Evolutionary conservation across 139 green algal genomes (phyloP).

Genomic region (Zygnema cylindricum): DNA sequence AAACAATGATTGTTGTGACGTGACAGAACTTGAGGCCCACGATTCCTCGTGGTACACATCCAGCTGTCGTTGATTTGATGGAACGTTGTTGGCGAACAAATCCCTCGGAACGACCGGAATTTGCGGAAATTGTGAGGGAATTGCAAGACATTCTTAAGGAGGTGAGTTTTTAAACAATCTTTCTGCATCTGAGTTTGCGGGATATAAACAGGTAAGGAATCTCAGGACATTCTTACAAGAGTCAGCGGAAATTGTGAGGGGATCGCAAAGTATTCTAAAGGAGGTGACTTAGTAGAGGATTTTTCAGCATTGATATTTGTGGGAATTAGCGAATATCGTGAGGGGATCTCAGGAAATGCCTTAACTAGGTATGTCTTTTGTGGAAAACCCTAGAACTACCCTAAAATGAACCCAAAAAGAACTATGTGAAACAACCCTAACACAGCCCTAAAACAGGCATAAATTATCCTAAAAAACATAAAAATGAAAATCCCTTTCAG

Average conservation of each 20-base stretch:
- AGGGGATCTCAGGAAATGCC: background rate
- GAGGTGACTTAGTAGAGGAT: constrained; percentile 43
- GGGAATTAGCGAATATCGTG: background rate
- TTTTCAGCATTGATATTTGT: too few species aligned
- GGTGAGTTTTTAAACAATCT: constrained; percentile 25
- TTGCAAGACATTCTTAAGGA: constrained; percentile 52
- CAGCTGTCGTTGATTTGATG: constrained; percentile 48
- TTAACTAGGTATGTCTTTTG: background rate
- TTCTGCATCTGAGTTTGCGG: too few species aligned
- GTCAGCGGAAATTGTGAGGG: constrained; percentile 52
- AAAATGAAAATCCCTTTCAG: too few species aligned
- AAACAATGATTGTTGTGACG: too few species aligned
- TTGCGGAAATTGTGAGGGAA: constrained; percentile 47
- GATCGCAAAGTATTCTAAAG: constrained; percentile 42
- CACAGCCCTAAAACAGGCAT: too few species aligned
- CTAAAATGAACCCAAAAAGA: background rate
- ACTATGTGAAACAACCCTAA: too few species aligned
- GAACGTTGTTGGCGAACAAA: constrained; percentile 50
- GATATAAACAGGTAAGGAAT: background rate
- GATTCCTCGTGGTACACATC: constrained; percentile 48
- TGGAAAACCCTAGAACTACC: background rate
- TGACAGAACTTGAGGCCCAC: constrained; percentile 74
- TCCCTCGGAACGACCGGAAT: constrained; percentile 58
- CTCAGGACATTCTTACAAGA: constrained; percentile 27
- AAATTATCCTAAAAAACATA: too few species aligned